Percentiles rank a stretch among this genome's conserved stretches.
Conservation (phyloP, 176 grass and related monocot species). For the Carex littledalei region DNA sequence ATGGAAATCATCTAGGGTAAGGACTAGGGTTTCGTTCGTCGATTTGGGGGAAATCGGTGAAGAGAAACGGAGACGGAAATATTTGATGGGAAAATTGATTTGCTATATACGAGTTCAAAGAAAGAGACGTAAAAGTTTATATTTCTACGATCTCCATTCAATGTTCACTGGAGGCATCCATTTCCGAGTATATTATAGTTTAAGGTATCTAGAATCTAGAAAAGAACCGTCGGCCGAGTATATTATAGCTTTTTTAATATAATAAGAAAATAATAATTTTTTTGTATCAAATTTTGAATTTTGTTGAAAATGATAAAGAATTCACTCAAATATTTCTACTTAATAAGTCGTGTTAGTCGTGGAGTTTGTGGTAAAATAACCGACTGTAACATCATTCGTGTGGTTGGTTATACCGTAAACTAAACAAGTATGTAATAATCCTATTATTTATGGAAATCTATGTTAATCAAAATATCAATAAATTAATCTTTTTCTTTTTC, state of each 20-base stretch:
- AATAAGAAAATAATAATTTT: too few species aligned
- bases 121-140: not conserved
- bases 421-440: too few species aligned
- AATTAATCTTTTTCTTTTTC: too few species aligned
- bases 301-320: too few species aligned
- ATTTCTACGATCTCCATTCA: not conserved
- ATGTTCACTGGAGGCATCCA: not conserved
- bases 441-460: too few species aligned
- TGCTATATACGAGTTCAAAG: not conserved
- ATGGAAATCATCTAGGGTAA: not conserved
- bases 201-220: not conserved
- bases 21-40: constrained; percentile 14
- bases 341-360: too few species aligned
- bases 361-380: too few species aligned
- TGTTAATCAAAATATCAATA: too few species aligned
- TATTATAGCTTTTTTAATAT: not conserved
- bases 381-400: too few species aligned
- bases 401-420: too few species aligned
- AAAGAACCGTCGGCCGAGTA: not conserved
- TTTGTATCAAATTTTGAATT: too few species aligned
- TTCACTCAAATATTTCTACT: too few species aligned
- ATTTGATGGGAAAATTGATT: not conserved
- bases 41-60: constrained; percentile 23
- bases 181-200: not conserved
- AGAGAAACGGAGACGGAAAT: not conserved